Base-by-base conservation (phyloP, 805 yeast genomes). In the Grigorovia humatica region DNA sequence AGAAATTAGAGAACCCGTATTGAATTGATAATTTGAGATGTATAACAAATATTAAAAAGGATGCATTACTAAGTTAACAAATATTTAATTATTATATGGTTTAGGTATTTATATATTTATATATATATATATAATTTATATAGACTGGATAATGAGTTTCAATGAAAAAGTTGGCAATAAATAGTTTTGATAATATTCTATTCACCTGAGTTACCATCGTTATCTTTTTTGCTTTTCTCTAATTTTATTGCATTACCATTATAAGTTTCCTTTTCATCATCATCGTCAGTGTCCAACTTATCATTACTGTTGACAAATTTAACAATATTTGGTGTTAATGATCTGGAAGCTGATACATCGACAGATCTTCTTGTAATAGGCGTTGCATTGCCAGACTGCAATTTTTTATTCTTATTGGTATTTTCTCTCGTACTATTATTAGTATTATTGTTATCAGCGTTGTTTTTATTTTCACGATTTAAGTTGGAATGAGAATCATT, bases 221-320 rank as follows among this genome's bases (percentile, higher is more conserved):
- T 44, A 20, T 48, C 40, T 9, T 66, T 55, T 38, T 79, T 78
- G 56, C 61, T 63, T 51, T 61, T 63, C 57, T 80, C 81, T 47
- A 81, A 58, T 54, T 72, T 74, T 41, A 78, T 61, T 17, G 70
- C 73, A 59, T 81, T 82, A 1, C 85, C 85, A 58, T 81, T 81
- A 58, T 79, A 81, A 1, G 81, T 77, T 29, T 69, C 61, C 40
- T 77, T 65, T 20, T 73, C 75, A 18, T 70, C 71, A 6, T 61
- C 55, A 23, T 64, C 63, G 13, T 58, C 57, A 9, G 61, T 38
- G 15, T 38, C 13, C 8, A 15, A 15, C 3, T 38, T 38, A 23
- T 62, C 59, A 27, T 56, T 52, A 45, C 59, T 59, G 17, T 62
- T 57, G 46, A 63, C 61, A 49, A 66, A 63, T 40, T 62, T 61